Percentiles rank a stretch among this genome's conserved stretches.
Evolutionary conservation across 2,329 filamentous ascomycete genomes (phyloP).

Genomic region (Paecilomyces sp.): DNA sequence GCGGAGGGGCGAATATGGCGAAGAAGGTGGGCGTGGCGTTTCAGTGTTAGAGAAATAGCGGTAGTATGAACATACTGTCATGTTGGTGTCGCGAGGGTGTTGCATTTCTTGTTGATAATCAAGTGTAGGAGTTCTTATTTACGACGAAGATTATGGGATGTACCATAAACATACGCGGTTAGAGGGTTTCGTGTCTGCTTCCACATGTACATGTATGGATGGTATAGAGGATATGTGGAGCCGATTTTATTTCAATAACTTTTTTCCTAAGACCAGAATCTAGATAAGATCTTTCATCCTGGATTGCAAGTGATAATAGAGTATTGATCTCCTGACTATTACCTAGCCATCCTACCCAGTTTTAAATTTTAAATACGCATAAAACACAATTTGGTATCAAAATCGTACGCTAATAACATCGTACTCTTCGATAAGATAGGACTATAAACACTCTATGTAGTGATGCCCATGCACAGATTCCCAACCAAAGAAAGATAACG

Average conservation of each 20-base stretch:
- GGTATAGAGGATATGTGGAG: too few species aligned
- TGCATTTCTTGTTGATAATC: too few species aligned
- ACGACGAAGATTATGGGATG: neutral
- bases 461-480: neutral
- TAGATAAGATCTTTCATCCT: too few species aligned
- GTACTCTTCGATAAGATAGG: neutral
- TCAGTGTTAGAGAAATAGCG: conserved; percentile 54
- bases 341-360: neutral
- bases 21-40: conserved; percentile 74
- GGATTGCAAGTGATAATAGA: too few species aligned
- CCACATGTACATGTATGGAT: too few species aligned
- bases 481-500: neutral
- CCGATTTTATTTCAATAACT: too few species aligned
- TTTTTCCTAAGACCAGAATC: too few species aligned
- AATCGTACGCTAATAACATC: neutral
- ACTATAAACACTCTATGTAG: neutral
- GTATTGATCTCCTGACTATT: neutral
- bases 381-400: neutral
- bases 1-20: conserved; percentile 74
- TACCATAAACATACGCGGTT: too few species aligned
- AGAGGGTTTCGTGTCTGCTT: too few species aligned
- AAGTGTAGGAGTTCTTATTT: too few species aligned
- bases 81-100: too few species aligned
- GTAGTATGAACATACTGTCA: neutral
- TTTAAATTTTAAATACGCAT: too few species aligned